Conservation (phyloP, 345 rosid species). For the Excoecaria cochinchinensis region DNA sequence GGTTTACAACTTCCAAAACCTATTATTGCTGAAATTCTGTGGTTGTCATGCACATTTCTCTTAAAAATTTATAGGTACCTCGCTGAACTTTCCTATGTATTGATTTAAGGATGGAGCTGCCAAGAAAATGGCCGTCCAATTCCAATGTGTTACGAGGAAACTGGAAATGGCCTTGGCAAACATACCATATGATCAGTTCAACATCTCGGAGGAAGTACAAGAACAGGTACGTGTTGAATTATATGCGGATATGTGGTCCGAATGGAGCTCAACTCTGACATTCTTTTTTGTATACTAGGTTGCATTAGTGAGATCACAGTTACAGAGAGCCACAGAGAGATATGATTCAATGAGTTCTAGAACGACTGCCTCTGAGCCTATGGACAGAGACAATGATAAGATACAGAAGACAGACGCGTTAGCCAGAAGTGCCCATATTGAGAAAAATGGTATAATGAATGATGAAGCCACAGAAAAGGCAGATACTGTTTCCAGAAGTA, state of each 20-base stretch:
- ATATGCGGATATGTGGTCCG: neutral
- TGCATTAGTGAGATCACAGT: constrained; percentile 67
- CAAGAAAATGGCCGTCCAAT: constrained; percentile 65
- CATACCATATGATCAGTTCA: constrained; percentile 62
- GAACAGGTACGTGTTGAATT: constrained; percentile 58
- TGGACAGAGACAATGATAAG: constrained; percentile 35
- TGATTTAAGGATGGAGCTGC: constrained; percentile 69
- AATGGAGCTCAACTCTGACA: neutral
- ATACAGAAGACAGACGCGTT: constrained; percentile 17
- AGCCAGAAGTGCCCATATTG: constrained; percentile 28
- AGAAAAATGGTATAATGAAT: constrained; percentile 26
- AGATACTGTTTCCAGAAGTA: constrained; percentile 12
- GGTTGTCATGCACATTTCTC: constrained; percentile 18
- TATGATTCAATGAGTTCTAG: constrained; percentile 57
- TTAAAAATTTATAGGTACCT: constrained; percentile 27
- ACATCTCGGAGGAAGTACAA: constrained; percentile 79
- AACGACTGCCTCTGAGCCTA: constrained; percentile 41
- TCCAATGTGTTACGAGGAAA: constrained; percentile 82
- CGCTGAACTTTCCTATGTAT: constrained; percentile 40
- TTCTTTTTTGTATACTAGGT: constrained; percentile 43
- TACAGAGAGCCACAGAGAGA: constrained; percentile 76
- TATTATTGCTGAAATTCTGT: constrained; percentile 18
- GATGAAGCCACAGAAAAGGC: constrained; percentile 35
- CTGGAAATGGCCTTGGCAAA: constrained; percentile 71
- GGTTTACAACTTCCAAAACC: neutral